phyloP scores from a whole-genome alignment of 768 basidiomycete genomes.

The Podaxis pistillaris region DNA sequence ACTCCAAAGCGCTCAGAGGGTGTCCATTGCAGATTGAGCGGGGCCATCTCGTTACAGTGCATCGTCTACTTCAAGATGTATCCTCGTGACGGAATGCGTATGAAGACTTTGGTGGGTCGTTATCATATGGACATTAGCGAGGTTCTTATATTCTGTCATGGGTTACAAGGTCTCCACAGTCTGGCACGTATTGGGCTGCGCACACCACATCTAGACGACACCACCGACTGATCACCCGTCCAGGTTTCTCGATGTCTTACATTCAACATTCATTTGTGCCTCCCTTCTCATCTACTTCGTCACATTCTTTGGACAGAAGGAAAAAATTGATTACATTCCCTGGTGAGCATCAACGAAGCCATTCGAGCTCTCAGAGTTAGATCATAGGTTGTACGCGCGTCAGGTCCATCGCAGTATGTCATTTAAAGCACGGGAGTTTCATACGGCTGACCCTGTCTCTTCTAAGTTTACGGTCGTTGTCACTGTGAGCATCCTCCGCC shows the following conservation, averaged over 20 bases:
- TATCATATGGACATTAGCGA: background rate
- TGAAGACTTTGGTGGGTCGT: conserved; percentile 34
- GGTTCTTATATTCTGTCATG: background rate
- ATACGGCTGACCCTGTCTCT: background rate
- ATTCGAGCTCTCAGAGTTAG: background rate
- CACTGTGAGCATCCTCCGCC: conserved; percentile 25
- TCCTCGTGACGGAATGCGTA: conserved; percentile 25
- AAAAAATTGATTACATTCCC: conserved; percentile 41
- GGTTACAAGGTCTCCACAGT: conserved; percentile 22
- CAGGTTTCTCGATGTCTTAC: conserved; percentile 35
- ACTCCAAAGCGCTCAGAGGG: background rate
- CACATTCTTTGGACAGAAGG: conserved; percentile 35
- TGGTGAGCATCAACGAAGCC: conserved; percentile 28
- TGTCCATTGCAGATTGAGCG: conserved; percentile 32
- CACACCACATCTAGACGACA: background rate
- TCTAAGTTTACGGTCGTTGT: conserved; percentile 33
- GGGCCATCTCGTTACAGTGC: conserved; percentile 37
- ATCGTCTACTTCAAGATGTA: conserved; percentile 40
- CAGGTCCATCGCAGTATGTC: conserved; percentile 40
- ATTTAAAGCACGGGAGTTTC: background rate
- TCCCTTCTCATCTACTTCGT: conserved; percentile 46
- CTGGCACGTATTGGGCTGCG: conserved; percentile 24
- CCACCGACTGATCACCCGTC: background rate
- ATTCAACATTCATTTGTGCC: conserved; percentile 38
- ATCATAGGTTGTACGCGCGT: background rate